A percentile compares a stretch with the other conserved stretches of the same genome.
These are phyloP conservation scores for Peribolospora baueri DNA, from an alignment of 768 basidiomycete species.

Conservation along the genomic window DNA sequence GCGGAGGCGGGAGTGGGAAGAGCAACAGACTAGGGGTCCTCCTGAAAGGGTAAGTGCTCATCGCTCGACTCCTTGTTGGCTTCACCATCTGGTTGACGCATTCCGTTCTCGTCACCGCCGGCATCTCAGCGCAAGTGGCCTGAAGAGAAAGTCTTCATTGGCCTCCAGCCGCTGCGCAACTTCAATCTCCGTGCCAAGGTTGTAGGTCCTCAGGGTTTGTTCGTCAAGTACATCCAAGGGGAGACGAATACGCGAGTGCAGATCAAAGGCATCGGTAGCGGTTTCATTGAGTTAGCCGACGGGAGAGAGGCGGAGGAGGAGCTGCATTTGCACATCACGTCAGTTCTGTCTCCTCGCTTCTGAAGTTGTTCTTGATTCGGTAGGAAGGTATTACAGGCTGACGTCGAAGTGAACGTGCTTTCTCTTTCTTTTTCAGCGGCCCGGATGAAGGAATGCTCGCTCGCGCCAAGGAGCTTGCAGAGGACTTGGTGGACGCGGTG, in stretches of 20 bases:
- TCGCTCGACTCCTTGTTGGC: too few relatives aligned
- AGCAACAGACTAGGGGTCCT: conserved; percentile 7
- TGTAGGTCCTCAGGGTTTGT: conserved; percentile 85
- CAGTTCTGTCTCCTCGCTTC: conserved; percentile 16
- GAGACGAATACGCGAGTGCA: conserved; percentile 92
- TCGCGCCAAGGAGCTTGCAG: conserved; percentile 61
- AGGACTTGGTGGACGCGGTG: conserved; percentile 75
- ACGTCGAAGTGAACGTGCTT: background rate
- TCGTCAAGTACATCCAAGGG: conserved; percentile 93
- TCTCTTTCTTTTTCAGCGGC: conserved; percentile 27
- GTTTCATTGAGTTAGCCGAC: conserved; percentile 79
- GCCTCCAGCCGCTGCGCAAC: conserved; percentile 70
- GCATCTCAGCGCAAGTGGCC: conserved; percentile 69
- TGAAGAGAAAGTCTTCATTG: conserved; percentile 78
- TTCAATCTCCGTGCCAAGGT: conserved; percentile 97
- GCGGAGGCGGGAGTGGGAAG: conserved; percentile 6
- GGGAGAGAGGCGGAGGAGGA: conserved; percentile 69
- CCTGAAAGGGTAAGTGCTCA: conserved; percentile 5
- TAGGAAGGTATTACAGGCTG: background rate
- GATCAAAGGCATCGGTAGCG: conserved; percentile 83
- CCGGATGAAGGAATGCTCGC: conserved; percentile 71
- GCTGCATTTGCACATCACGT: conserved; percentile 81
- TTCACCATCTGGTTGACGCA: too few relatives aligned
- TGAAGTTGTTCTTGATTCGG: background rate
- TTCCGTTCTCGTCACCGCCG: too few relatives aligned